A percentile compares a stretch with the other conserved stretches of the same genome.
These are phyloP conservation scores for Plenodomus biglobosus DNA, from an alignment of 2,329 filamentous ascomycete species.

Conservation along the genomic window DNA sequence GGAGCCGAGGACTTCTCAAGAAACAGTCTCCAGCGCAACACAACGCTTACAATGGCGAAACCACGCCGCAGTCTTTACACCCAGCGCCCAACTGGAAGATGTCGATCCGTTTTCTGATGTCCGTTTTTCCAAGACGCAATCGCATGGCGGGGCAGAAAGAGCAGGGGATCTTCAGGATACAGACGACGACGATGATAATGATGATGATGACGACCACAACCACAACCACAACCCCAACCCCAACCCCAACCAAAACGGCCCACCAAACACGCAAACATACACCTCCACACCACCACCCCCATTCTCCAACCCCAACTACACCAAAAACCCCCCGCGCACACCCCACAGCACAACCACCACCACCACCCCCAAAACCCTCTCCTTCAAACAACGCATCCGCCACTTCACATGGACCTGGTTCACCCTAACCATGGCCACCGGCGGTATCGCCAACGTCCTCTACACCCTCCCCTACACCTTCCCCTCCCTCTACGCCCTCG, in stretches of 20 bases:
- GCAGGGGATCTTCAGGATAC: too few species aligned
- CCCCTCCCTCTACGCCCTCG: constrained; percentile 50
- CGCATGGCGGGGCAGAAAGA: too few species aligned
- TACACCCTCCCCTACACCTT: constrained; percentile 52
- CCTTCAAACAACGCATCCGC: constrained; percentile 58
- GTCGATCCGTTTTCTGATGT: constrained; percentile 27
- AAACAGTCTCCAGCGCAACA: constrained; percentile 21
- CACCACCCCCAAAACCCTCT: constrained; percentile 8
- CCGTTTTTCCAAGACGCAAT: background rate
- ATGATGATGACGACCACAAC: too few species aligned
- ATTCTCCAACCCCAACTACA: background rate
- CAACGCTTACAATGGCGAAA: constrained; percentile 31
- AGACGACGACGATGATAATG: too few species aligned
- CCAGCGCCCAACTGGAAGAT: constrained; percentile 9
- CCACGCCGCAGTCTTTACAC: constrained; percentile 20
- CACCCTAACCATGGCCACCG: constrained; percentile 66
- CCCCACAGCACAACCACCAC: background rate
- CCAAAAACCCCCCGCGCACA: too few species aligned
- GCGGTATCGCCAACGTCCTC: constrained; percentile 62
- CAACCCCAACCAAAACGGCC: too few species aligned
- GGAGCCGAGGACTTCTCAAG: constrained; percentile 2
- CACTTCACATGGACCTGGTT: constrained; percentile 80
- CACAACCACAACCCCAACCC: too few species aligned
- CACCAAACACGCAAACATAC: too few species aligned
- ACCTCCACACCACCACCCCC: background rate